Percentiles rank a stretch among this genome's conserved stretches.
These are phyloP conservation scores for Monascus ruber DNA, from an alignment of 2,329 filamentous ascomycete genomes.

Conservation along the genomic window DNA sequence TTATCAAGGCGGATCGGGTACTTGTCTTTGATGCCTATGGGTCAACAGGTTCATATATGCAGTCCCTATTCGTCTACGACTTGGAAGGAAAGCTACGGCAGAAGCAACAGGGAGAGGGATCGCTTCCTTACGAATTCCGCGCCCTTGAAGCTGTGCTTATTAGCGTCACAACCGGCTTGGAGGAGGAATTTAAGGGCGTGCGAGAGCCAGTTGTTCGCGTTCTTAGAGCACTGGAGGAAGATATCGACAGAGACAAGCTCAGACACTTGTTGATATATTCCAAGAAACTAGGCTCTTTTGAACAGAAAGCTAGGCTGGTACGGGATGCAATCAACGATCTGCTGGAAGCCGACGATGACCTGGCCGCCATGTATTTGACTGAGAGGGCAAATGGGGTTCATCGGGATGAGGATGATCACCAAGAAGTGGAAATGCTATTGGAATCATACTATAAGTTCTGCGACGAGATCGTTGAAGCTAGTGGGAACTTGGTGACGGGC, in stretches of 20 bases:
- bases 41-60: constrained; percentile 84
- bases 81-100: constrained; percentile 84
- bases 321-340: constrained; percentile 91
- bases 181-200: constrained; percentile 89
- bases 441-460: constrained; percentile 97
- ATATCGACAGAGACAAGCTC: constrained; percentile 90
- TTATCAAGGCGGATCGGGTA: constrained; percentile 90
- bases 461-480: constrained; percentile 94
- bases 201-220: constrained; percentile 85
- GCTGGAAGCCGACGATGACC: constrained; percentile 88
- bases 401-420: constrained; percentile 74
- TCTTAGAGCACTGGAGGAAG: constrained; percentile 81
- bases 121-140: constrained; percentile 87
- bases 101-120: constrained; percentile 44
- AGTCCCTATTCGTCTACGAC: constrained; percentile 97
- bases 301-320: constrained; percentile 90
- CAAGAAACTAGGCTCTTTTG: constrained; percentile 91
- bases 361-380: constrained; percentile 88
- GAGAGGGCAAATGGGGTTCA: constrained; percentile 68
- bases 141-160: constrained; percentile 91
- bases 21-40: constrained; percentile 95
- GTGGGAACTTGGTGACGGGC: constrained; percentile 80
- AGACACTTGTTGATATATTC: constrained; percentile 83
- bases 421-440: constrained; percentile 90
- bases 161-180: constrained; percentile 80